These are phyloP conservation scores for Colletotrichum lini DNA, from an alignment of 2,329 filamentous ascomycete genomes.

Conservation along the genomic window DNA sequence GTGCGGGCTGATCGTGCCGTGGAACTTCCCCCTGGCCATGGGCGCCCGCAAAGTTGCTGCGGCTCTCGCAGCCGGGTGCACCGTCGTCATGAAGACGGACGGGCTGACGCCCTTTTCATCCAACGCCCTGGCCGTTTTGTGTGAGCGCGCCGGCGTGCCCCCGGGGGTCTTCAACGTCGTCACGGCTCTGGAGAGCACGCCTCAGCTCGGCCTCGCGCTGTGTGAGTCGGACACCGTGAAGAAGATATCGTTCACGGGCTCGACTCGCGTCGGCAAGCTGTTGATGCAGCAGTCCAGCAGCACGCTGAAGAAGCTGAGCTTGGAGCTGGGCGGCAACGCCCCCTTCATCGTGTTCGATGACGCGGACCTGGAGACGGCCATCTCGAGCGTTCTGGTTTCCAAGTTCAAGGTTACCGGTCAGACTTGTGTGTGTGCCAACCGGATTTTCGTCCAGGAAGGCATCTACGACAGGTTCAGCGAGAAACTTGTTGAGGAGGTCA, in stretches of 20 bases:
- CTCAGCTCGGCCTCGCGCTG: constrained; percentile 6
- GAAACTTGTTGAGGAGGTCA: constrained; percentile 66
- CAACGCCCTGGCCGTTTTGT: too few relatives aligned
- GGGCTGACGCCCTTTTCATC: constrained; percentile 74
- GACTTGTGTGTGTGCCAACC: constrained; percentile 75
- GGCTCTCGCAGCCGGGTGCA: constrained; percentile 78
- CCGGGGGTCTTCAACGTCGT: constrained; percentile 69
- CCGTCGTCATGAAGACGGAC: constrained; percentile 79
- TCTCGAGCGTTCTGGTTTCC: constrained; percentile 75
- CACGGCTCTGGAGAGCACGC: constrained; percentile 48
- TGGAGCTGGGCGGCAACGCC: constrained; percentile 81
- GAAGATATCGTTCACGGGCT: constrained; percentile 83
- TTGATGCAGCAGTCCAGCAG: constrained; percentile 79
- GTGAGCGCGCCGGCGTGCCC: constrained; percentile 74
- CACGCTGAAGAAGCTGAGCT: constrained; percentile 81
- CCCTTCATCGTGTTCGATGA: constrained; percentile 85
- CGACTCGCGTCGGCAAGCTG: constrained; percentile 57
- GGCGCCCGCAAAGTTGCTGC: constrained; percentile 61
- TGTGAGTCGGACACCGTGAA: constrained; percentile 59
- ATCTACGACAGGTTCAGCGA: constrained; percentile 71
- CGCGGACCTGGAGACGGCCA: constrained; percentile 76
- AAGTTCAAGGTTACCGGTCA: constrained; percentile 83
- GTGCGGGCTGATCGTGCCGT: constrained; percentile 76
- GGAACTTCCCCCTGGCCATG: constrained; percentile 73
- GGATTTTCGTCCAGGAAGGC: constrained; percentile 69